Evolutionary conservation across 352 stramenopile species (phyloP).

Genomic region (Phytophthora tentaculata): DNA sequence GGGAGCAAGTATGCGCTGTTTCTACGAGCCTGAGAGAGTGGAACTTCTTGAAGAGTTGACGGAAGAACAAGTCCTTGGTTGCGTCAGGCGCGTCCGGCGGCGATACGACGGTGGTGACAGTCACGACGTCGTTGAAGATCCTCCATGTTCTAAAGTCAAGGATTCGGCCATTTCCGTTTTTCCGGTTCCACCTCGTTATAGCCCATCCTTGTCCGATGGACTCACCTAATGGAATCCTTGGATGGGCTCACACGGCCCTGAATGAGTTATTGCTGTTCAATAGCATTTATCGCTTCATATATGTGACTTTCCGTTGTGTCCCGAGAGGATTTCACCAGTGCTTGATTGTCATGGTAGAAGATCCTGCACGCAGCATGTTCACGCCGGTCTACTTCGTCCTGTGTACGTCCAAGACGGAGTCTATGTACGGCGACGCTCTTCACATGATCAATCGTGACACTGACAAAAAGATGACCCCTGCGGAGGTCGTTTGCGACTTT

Average conservation of each 20-base stretch:
- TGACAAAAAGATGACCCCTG: constrained; percentile 1
- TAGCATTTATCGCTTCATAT: constrained; percentile 2
- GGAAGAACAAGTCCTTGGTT: constrained; percentile 17
- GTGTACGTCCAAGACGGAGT: no score
- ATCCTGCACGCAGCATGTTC: no score
- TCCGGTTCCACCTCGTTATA: constrained; percentile 30
- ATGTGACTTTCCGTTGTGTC: constrained; percentile 4
- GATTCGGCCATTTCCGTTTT: constrained; percentile 20
- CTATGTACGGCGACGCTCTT: no score
- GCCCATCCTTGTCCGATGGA: not conserved
- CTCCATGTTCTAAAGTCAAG: constrained; percentile 18
- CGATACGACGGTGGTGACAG: constrained; percentile 21
- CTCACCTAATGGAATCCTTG: constrained; percentile 5
- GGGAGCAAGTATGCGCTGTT: constrained; percentile 8
- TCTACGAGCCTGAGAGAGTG: constrained; percentile 2
- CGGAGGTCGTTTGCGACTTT: no score
- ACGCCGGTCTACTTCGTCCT: no score
- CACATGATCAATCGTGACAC: not conserved
- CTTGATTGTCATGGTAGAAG: no score
- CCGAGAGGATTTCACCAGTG: no score
- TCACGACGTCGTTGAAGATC: constrained; percentile 30
- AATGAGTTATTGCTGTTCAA: constrained; percentile 13
- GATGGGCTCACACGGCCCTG: not conserved
- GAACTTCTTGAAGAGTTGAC: no score
- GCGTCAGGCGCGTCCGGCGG: not conserved